These are phyloP conservation scores for Cercospora citrullina DNA, from an alignment of 2,329 filamentous ascomycete species.

Conservation along the genomic window DNA sequence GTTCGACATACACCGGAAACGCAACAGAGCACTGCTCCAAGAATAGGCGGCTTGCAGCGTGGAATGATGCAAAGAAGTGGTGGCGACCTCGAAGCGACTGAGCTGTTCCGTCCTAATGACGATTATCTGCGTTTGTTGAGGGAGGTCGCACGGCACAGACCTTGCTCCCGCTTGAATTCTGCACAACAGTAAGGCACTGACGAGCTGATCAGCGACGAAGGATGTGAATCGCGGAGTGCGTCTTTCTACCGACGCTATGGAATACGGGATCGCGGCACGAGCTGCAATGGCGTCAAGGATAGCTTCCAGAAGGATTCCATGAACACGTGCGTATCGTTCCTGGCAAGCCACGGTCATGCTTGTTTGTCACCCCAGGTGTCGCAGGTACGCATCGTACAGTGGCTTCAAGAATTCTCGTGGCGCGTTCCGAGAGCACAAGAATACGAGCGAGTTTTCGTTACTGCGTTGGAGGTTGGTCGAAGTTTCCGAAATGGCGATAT, in stretches of 20 bases:
- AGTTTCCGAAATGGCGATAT: not conserved
- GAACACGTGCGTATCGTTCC: not conserved
- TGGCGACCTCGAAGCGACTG: not conserved
- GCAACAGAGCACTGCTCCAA: not conserved
- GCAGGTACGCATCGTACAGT: not conserved
- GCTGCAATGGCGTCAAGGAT: not conserved
- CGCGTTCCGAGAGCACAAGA: not conserved
- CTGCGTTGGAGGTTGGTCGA: not conserved
- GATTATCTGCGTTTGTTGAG: not conserved
- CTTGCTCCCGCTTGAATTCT: not conserved
- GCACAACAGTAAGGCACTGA: conserved; percentile 1
- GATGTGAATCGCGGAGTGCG: conserved; percentile 15
- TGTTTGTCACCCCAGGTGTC: not conserved
- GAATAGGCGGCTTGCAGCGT: not conserved
- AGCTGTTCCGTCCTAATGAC: not conserved
- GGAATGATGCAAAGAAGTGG: not conserved
- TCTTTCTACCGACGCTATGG: not conserved
- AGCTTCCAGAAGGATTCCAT: not conserved
- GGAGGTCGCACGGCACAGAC: conserved; percentile 1
- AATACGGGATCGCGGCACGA: conserved; percentile 9
- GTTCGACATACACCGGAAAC: not conserved
- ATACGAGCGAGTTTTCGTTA: not conserved
- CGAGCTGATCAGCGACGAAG: conserved; percentile 5
- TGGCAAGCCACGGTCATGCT: not conserved
- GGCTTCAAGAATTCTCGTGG: not conserved